phyloP scores from a whole-genome alignment of 805 yeast species.

The Candida ficus region DNA sequence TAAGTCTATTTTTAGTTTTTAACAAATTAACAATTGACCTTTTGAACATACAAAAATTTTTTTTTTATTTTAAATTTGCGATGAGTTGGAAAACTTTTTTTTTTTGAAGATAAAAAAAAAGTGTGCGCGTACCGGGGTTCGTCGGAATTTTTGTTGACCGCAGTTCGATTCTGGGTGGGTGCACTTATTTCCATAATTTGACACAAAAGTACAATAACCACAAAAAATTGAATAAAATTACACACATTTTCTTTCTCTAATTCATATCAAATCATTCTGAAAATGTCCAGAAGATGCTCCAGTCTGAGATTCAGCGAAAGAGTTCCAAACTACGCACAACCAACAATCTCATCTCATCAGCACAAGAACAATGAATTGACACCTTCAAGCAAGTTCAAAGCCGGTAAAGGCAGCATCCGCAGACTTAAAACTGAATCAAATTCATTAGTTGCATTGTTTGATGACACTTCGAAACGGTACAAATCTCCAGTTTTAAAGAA shows the following conservation, averaged over 20 bases:
- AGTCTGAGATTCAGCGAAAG: background rate
- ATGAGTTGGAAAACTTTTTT: conserved; percentile 3
- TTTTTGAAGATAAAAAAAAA: background rate
- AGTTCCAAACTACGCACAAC: conserved; percentile 21
- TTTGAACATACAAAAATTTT: background rate
- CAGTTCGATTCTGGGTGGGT: conserved; percentile 2
- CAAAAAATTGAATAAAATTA: background rate
- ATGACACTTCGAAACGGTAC: no score
- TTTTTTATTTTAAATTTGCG: conserved; percentile 1
- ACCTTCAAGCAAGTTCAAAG: background rate
- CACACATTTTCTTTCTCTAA: no score
- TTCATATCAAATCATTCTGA: no score
- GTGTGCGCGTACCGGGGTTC: background rate
- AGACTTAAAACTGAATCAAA: no score
- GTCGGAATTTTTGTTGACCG: background rate
- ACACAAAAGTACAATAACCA: background rate
- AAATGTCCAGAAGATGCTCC: background rate
- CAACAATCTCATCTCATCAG: conserved; percentile 16
- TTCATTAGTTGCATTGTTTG: no score
- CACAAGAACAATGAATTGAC: background rate
- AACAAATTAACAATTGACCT: background rate
- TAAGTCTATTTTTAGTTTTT: background rate
- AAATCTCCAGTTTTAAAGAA: no score
- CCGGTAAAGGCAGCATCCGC: conserved; percentile 5
- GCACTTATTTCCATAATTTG: no score